Base-by-base conservation (phyloP, 2,329 filamentous ascomycete species). In the Aaosphaeria arxii region DNA sequence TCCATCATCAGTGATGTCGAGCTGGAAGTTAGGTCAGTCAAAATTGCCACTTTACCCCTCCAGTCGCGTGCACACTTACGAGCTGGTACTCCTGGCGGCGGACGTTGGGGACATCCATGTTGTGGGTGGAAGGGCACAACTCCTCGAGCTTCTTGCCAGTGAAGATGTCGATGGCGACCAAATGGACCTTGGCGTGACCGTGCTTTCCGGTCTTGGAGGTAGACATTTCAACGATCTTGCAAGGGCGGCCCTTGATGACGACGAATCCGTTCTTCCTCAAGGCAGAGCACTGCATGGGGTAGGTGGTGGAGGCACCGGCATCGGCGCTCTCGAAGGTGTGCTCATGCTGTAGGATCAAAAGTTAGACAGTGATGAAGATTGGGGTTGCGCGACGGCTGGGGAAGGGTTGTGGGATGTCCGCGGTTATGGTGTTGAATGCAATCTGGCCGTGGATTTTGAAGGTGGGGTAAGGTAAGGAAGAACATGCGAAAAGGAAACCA, bases 181-280 rank as follows among this genome's bases (percentile, higher is more conserved):
- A 81, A 81, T 99, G 92, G 76, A 99, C 94, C 87, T 99, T 99
- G 80, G 94, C 94, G 89, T 99, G 95, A 77, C 94, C 94, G 88
- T 99, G 94, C 90, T 99, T 99, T 80, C 94, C 94, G 65, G 94
- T 99, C 91, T 99, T 99, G 77, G 94, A 99, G 82, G 94, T 99
- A 66, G 91, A 96, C 95, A 99, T 99, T 74, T 99, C 94, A 77
- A 97, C 89, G 70, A 99, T 99, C 89, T 97, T 99, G 91, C 94
- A 99, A 69, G 94, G 95, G 69, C 94, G 94, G 79, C 83, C 80
- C 87, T 99, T 99, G 82, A 99, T 97, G 76, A 92, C 87, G 77
- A 99, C 94, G 84, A 88, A 87, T 63, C 94, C 92, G 87, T 95
- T 95, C 91, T 99, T 97, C 76, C 94, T 88, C 83, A 99, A 85